Conservation (phyloP, 495 filamentous ascomycete genomes). For the Podospora comata region DNA sequence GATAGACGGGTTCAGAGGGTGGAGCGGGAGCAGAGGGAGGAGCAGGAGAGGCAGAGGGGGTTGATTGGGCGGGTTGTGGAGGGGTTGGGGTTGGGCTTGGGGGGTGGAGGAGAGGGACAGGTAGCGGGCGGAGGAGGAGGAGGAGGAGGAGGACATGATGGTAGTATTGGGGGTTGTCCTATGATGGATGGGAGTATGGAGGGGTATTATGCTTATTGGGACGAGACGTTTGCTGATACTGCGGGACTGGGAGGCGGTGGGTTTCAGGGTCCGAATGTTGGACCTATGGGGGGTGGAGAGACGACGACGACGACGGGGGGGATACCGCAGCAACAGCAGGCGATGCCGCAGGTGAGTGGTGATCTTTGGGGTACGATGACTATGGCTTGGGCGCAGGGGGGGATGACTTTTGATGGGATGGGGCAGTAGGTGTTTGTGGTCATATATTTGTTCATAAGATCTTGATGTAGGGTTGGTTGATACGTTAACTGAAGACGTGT, state of each 20-base stretch:
- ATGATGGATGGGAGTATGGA: constrained; percentile 49
- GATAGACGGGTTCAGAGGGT: constrained; percentile 34
- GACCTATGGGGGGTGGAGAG: not conserved
- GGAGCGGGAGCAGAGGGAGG: constrained; percentile 21
- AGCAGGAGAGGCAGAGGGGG: constrained; percentile 10
- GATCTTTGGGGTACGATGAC: constrained; percentile 29
- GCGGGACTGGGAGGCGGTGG: not conserved
- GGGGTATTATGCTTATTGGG: constrained; percentile 40
- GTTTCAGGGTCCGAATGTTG: not conserved
- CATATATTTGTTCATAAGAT: not conserved
- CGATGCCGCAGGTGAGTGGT: constrained; percentile 2
- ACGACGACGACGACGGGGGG: not conserved
- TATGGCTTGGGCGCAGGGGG: constrained; percentile 21
- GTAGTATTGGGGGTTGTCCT: constrained; percentile 33
- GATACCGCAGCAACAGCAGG: not conserved
- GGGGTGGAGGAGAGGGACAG: constrained; percentile 6
- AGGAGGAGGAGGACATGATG: constrained; percentile 14
- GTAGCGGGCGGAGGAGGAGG: not conserved
- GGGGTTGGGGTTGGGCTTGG: not conserved
- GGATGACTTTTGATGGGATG: not conserved
- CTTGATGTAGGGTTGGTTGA: not conserved
- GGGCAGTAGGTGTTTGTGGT: not conserved
- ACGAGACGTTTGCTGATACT: constrained; percentile 29
- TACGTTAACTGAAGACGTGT: no score
- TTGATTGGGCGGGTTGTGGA: not conserved